phyloP scores from a whole-genome alignment of 768 basidiomycete species.

The Podaxis carcinomalis region DNA sequence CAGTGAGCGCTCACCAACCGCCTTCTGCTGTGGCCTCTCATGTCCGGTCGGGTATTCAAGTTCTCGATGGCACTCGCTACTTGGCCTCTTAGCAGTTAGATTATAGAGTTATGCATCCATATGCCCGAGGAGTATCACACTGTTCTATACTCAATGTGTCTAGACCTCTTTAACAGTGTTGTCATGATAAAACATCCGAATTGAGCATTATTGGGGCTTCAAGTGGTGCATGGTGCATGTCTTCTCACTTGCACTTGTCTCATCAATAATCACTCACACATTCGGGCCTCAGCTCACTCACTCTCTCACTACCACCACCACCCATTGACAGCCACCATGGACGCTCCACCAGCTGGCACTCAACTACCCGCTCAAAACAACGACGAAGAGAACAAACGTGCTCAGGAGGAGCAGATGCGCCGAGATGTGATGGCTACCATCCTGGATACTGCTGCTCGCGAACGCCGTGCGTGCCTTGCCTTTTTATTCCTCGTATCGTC shows the following conservation, averaged over 20 bases:
- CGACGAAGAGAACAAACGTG: constrained; percentile 52
- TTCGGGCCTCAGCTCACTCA: not conserved
- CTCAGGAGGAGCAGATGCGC: constrained; percentile 72
- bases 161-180: not conserved
- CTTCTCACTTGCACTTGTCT: no score
- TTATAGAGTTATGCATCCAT: no score
- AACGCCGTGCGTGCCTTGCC: constrained; percentile 55
- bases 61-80: no score
- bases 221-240: no score
- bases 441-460: constrained; percentile 72
- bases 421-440: constrained; percentile 76
- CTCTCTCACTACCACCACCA: not conserved
- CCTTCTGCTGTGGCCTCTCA: no score
- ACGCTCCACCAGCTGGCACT: not conserved
- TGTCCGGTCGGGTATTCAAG: no score
- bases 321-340: constrained; percentile 7
- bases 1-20: no score
- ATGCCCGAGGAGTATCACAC: no score
- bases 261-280: not conserved
- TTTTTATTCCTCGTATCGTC: not conserved
- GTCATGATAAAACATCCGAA: no score
- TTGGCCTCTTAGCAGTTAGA: no score
- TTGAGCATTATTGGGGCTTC: no score
- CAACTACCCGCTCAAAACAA: constrained; percentile 12
- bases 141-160: no score